phyloP scores from a whole-genome alignment of 2,329 filamentous ascomycete genomes.

The Cylindrodendrum hubeiense region DNA sequence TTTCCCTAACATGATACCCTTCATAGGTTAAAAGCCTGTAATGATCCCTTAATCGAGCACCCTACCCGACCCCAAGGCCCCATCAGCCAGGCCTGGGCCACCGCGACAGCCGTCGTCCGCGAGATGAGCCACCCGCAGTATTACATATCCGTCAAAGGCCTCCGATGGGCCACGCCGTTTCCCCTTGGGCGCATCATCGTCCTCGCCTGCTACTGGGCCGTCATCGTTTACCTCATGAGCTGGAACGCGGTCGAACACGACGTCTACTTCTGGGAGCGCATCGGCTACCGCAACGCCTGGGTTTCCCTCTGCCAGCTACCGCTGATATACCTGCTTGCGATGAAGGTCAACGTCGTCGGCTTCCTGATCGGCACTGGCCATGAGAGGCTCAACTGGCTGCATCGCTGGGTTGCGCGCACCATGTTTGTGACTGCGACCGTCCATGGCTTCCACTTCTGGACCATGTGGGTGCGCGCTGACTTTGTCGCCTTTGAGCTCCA shows the following conservation, averaged over 20 bases:
- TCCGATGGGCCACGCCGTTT: conserved; percentile 70
- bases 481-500: conserved; percentile 70
- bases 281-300: conserved; percentile 78
- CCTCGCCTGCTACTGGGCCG: conserved; percentile 68
- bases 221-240: conserved; percentile 70
- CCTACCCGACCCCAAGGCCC: conserved; percentile 64
- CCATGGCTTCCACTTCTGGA: conserved; percentile 78
- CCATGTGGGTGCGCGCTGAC: conserved; percentile 71
- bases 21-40: conserved; percentile 59
- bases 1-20: neutral
- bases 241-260: conserved; percentile 63
- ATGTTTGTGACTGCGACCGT: conserved; percentile 77
- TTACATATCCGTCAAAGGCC: conserved; percentile 58
- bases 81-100: conserved; percentile 67
- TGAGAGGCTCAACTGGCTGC: conserved; percentile 79
- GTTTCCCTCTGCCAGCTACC: conserved; percentile 74
- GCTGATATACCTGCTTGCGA: conserved; percentile 71
- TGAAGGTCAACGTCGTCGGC: conserved; percentile 71
- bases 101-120: conserved; percentile 67
- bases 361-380: conserved; percentile 73
- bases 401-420: conserved; percentile 78
- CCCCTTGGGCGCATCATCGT: conserved; percentile 68
- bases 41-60: conserved; percentile 57
- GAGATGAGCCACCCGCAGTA: conserved; percentile 69
- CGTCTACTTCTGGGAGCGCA: conserved; percentile 71